Conservation (phyloP, 345 rosid genomes). For the Mangifera indica region DNA sequence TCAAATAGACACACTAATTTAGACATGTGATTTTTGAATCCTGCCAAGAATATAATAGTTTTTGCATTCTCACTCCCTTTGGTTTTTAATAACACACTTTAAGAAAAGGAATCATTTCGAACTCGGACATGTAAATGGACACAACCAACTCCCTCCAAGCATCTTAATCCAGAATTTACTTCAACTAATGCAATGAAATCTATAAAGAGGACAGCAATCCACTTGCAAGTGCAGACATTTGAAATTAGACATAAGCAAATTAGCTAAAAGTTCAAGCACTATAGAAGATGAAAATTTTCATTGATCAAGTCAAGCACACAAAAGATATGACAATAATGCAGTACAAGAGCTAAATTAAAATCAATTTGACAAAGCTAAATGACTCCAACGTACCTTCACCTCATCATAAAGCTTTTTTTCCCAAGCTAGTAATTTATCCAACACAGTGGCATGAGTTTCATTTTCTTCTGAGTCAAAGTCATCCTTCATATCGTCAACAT, state of each 20-base stretch:
- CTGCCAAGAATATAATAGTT: neutral
- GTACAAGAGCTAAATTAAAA: slow-evolving; percentile 3
- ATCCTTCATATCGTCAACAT: slow-evolving; percentile 59
- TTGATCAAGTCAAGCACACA: neutral
- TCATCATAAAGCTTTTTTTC: slow-evolving; percentile 96
- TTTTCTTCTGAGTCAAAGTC: slow-evolving; percentile 74
- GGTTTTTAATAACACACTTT: neutral
- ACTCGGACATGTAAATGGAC: neutral
- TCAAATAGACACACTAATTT: neutral
- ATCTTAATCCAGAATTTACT: neutral
- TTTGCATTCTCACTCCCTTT: neutral
- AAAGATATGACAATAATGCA: neutral
- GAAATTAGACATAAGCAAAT: neutral
- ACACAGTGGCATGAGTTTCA: slow-evolving; percentile 93
- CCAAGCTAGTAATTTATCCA: slow-evolving; percentile 98
- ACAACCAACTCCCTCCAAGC: neutral
- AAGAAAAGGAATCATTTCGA: neutral
- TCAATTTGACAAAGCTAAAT: neutral
- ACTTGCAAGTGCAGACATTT: neutral
- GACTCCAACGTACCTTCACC: slow-evolving; percentile 66
- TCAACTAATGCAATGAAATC: neutral
- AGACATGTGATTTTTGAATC: neutral
- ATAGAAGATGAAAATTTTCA: neutral
- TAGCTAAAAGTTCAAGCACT: neutral
- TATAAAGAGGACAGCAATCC: neutral